Evolutionary conservation across 441 rosid genomes (phyloP).

Genomic region (Breynia disticha): DNA sequence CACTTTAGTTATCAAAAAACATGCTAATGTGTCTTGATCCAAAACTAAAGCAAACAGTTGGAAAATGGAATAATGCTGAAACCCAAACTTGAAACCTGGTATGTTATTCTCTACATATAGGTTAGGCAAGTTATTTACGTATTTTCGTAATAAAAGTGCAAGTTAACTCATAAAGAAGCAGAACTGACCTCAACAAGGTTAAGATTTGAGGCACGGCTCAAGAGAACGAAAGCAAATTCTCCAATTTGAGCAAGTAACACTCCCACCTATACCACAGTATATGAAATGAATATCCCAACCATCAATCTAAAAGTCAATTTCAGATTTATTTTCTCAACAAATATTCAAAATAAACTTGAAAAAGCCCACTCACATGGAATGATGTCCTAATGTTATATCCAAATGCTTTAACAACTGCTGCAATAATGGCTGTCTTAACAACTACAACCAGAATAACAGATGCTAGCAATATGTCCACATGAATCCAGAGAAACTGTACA

Average conservation of each 20-base stretch:
- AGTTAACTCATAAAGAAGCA: background rate
- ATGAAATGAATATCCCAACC: background rate
- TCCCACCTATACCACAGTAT: slow-evolving; percentile 49
- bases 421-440: slow-evolving; percentile 75
- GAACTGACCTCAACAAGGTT: slow-evolving; percentile 66
- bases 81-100: no score
- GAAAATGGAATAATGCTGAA: no score
- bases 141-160: background rate
- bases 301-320: background rate
- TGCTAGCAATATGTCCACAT: slow-evolving; percentile 90
- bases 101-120: no score
- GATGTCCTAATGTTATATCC: slow-evolving; percentile 78
- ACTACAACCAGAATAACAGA: slow-evolving; percentile 88
- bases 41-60: no score
- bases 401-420: slow-evolving; percentile 63
- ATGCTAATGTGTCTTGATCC: no score
- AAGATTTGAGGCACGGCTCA: slow-evolving; percentile 93
- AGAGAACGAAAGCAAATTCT: slow-evolving; percentile 90
- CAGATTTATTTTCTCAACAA: background rate
- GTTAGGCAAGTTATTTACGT: background rate
- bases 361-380: slow-evolving; percentile 57
- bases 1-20: no score
- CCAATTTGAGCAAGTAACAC: slow-evolving; percentile 96
- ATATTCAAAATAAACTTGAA: background rate
- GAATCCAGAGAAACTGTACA: slow-evolving; percentile 94